Base-by-base conservation (phyloP, 2,329 filamentous ascomycete species). In the Eutypella sp. region DNA sequence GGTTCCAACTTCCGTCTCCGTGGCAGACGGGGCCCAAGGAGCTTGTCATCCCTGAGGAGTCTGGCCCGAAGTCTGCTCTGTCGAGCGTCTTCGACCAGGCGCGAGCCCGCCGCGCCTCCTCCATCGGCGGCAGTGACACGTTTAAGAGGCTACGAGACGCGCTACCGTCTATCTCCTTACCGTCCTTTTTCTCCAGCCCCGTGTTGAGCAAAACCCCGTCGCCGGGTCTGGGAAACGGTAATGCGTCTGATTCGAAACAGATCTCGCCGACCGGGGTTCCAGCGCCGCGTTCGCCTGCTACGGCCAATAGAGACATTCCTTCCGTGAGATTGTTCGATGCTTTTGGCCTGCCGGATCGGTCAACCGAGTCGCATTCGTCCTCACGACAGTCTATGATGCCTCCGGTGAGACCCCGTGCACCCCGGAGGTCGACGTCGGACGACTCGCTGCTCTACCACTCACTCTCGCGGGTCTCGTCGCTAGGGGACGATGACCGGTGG, bases 401-500 rank as follows among this genome's bases (percentile, higher is more conserved):
- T 25, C 47, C 64, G 20, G 55, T 46, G 40, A 56, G 61, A 23
- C 64, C 69, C 5, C 53, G 62, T 13, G 47, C 49, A 6, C 64
- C 89, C 24, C 75, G 80, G 37, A 74, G 81, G 54, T 79, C 81
- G 0, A 82, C 81, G 1, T 92, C 88, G 1, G 87, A 95, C 61
- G 85, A 90, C 47, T 93, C 88, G 5, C 67, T 95, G 49, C 74
- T 93, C 15, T 85, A 86, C 55, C 82, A 88, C 54, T 83, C 81
- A 4, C 71, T 90, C 3, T 95, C 91, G 0, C 76, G 83, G 22
- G 83, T 86, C 1, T 93, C 90, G 0, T 95, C 89, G 0, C 75
- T 95, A 1, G 91, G 91, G 2, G 89, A 96, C 60, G 88, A 92
- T 57, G 81, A 81, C 33, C 78, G 84, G 38, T 97, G 93, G 64